A percentile compares a stretch with the other conserved stretches of the same genome.
Conservation (phyloP, 1,284 basidiomycete genomes). For the Apiotrichum gracile region DNA sequence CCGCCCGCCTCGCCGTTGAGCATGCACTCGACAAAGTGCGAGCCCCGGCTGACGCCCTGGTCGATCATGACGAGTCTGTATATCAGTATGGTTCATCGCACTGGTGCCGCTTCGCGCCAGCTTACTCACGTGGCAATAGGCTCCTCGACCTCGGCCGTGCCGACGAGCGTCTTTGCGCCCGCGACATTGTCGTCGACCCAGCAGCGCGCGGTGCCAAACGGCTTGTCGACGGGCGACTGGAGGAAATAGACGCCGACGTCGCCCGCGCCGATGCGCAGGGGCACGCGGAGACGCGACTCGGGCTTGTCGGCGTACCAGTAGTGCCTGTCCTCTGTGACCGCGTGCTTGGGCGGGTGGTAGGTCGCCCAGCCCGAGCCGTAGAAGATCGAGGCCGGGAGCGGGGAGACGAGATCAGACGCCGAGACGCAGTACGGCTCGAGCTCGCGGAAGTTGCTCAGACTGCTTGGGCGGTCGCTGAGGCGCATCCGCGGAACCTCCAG, state of each 20-base stretch:
- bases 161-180: constrained; percentile 45
- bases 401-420: constrained; percentile 91
- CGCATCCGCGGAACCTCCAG: constrained; percentile 61
- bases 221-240: constrained; percentile 39
- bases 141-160: constrained; percentile 37
- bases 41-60: constrained; percentile 62
- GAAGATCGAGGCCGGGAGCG: constrained; percentile 79
- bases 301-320: constrained; percentile 70
- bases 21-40: constrained; percentile 75
- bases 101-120: not conserved
- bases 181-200: constrained; percentile 50
- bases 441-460: constrained; percentile 65
- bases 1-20: constrained; percentile 71
- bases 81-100: constrained; percentile 21
- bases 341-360: constrained; percentile 58
- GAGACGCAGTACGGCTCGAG: constrained; percentile 81
- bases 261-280: constrained; percentile 44
- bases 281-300: constrained; percentile 40
- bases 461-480: constrained; percentile 64
- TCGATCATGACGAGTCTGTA: constrained; percentile 63
- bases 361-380: constrained; percentile 82
- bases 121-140: constrained; percentile 22
- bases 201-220: constrained; percentile 44
- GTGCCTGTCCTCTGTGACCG: constrained; percentile 57
- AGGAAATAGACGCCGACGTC: constrained; percentile 50